Conservation (phyloP, 73 alveolate genomes). For the Diophrys sp. region DNA sequence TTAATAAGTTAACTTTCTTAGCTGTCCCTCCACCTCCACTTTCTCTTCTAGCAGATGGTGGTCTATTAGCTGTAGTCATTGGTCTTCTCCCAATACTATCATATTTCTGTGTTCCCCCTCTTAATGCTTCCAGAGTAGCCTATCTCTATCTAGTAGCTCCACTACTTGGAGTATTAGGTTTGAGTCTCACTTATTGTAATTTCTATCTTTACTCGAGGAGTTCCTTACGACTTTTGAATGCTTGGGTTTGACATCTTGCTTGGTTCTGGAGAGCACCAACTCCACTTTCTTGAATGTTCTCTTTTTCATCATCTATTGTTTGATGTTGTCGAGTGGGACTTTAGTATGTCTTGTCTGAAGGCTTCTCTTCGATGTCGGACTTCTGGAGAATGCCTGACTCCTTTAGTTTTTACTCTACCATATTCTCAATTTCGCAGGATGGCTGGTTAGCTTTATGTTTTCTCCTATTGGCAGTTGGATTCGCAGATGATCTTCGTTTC, state of each 20-base stretch:
- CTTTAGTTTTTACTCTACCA: not conserved
- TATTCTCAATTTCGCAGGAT: not conserved
- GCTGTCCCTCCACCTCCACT: too few species aligned
- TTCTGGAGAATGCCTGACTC: not conserved
- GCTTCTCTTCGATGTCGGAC: not conserved
- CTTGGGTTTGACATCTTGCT: not conserved
- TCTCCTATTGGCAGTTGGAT: not conserved
- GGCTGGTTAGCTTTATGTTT: not conserved
- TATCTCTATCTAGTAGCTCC: not conserved
- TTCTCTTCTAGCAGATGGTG: not conserved
- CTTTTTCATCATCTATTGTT: too few species aligned
- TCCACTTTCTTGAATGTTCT: too few species aligned
- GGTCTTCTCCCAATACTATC: not conserved
- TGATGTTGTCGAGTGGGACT: too few species aligned
- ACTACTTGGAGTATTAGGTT: not conserved
- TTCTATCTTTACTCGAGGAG: not conserved
- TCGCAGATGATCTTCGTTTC: not conserved
- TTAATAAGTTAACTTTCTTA: not conserved
- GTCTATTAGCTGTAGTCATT: not conserved
- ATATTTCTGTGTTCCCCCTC: not conserved
- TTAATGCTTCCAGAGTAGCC: not conserved
- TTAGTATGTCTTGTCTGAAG: not conserved
- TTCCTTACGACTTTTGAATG: not conserved
- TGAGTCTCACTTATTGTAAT: not conserved
- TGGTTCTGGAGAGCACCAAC: too few species aligned